Evolutionary conservation across 2,329 filamentous ascomycete genomes (phyloP).

Genomic region (Paraphoma sp.): DNA sequence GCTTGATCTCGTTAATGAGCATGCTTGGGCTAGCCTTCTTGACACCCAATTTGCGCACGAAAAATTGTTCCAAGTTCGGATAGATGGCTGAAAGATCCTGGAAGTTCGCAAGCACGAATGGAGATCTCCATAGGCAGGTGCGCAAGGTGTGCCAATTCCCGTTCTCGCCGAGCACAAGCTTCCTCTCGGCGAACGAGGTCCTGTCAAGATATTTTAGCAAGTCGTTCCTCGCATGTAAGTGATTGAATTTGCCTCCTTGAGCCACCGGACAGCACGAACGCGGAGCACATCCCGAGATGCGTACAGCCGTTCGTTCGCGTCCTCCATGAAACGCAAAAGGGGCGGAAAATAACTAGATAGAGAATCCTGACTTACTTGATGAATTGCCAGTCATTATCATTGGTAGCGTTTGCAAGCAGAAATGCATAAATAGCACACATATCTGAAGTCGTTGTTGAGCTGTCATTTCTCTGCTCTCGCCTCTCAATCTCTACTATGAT

Average conservation of each 20-base stretch:
- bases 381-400: conserved; percentile 2
- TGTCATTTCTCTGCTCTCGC: too few relatives aligned
- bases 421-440: conserved; percentile 1
- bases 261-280: too few relatives aligned
- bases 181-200: conserved; percentile 5
- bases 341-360: too few relatives aligned
- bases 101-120: conserved; percentile 14
- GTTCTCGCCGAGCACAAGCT: conserved; percentile 10
- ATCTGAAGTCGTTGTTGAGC: too few relatives aligned
- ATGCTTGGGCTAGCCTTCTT: conserved; percentile 19
- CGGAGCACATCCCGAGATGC: too few relatives aligned
- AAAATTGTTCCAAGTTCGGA: conserved; percentile 8
- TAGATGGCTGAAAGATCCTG: conserved; percentile 15
- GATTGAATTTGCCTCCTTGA: too few relatives aligned
- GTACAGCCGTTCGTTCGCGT: too few relatives aligned
- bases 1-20: conserved; percentile 20
- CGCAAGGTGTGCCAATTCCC: conserved; percentile 11
- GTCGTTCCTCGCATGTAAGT: too few relatives aligned
- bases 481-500: conserved; percentile 2
- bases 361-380: conserved; percentile 4
- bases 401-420: not conserved
- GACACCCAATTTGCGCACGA: conserved; percentile 10
- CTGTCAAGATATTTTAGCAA: not conserved
- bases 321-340: not conserved
- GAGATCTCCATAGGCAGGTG: conserved; percentile 21